Evolutionary conservation across 1,284 basidiomycete genomes (phyloP), one percentile per base, ranked within the genome.

Genomic region (Ustilago tritici): DNA sequence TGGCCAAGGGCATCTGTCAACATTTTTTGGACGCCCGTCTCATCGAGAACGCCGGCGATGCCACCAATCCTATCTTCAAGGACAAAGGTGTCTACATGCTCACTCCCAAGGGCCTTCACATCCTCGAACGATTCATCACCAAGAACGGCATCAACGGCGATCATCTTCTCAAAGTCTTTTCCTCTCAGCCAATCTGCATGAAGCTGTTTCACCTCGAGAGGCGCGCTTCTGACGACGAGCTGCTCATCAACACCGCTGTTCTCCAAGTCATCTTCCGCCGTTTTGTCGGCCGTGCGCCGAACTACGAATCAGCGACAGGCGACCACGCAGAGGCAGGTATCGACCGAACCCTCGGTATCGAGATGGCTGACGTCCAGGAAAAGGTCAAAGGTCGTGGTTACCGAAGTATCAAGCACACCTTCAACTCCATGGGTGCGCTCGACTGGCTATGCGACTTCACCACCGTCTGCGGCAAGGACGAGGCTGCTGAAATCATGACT

Each of bases 1-100:
- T 99, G 93, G 97, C 97, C 71, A 97, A 98, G 88, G 95, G 94
- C 40, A 98, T 99, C 91, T 95, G 95, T 87, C 96, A 99, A 87
- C 95, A 98, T 85, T 99, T 98, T 85, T 96, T 99, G 93, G 96
- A 99, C 79, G 95, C 96, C 58, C 93, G 95, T 71, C 90, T 99
- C 76, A 95, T 99, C 79, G 95, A 98, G 87, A 98, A 98, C 86
- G 95, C 95, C 14, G 92, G 93, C 19, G 97, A 99, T 87, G 91
- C 92, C 23, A 89, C 90, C 35, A 93, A 92, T 28, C 92, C 92
- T 81, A 89, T 93, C 52, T 99, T 99, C 92, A 98, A 98, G 88
- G 96, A 99, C 83, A 92, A 95, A 60, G 96, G 96, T 73, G 93
- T 98, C 68, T 99, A 95, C 88, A 90, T 93, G 83, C 90, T 98